phyloP scores from a whole-genome alignment of 768 basidiomycete genomes.

The Auricularia sp. region DNA sequence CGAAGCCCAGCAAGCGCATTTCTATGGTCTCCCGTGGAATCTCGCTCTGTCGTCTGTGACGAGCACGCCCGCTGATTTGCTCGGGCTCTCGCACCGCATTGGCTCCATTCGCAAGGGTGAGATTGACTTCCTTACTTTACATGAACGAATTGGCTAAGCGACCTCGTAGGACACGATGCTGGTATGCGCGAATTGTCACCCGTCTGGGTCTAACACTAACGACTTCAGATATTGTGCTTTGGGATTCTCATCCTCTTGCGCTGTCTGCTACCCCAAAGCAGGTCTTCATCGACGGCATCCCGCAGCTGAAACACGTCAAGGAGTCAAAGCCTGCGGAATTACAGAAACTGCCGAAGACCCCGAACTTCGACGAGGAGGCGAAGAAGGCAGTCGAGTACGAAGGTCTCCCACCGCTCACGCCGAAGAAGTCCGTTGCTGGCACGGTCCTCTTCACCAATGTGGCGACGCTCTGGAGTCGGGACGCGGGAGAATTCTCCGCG shows the following conservation, averaged over 20 bases:
- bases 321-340: constrained; percentile 18
- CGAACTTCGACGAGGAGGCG: constrained; percentile 23
- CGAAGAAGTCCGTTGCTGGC: constrained; percentile 11
- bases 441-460: constrained; percentile 26
- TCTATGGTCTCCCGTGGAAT: constrained; percentile 24
- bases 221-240: constrained; percentile 19
- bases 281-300: constrained; percentile 33
- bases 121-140: too few species aligned
- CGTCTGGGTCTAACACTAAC: constrained; percentile 12
- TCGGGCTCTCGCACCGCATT: constrained; percentile 30
- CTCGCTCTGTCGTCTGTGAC: constrained; percentile 25
- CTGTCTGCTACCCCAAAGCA: constrained; percentile 31
- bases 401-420: constrained; percentile 23
- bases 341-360: constrained; percentile 19
- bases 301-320: constrained; percentile 16
- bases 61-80: constrained; percentile 23
- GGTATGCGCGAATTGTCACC: constrained; percentile 10
- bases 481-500: constrained; percentile 1
- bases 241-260: constrained; percentile 22
- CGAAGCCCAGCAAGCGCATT: constrained; percentile 27
- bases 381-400: constrained; percentile 20
- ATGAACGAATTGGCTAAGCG: not conserved
- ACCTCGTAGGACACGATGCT: constrained; percentile 24
- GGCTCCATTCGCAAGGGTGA: constrained; percentile 20
- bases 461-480: constrained; percentile 9